A percentile compares a stretch with the other conserved stretches of the same genome.
These are phyloP conservation scores for Elasticomyces elasticus DNA, from an alignment of 495 filamentous ascomycete species.

Conservation along the genomic window DNA sequence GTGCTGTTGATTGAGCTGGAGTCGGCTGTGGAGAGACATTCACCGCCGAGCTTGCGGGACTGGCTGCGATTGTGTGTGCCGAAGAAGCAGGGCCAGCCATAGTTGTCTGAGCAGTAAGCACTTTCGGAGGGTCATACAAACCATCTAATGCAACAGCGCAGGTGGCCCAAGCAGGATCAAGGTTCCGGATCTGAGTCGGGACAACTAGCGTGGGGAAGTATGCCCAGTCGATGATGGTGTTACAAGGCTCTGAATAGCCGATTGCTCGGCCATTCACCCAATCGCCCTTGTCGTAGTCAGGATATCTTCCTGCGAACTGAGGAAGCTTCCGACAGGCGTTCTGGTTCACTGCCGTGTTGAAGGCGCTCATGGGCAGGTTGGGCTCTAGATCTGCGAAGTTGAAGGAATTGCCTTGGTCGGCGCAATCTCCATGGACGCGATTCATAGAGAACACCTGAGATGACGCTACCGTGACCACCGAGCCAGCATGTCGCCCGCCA, in stretches of 20 bases:
- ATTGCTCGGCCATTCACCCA: not conserved
- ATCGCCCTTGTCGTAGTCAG: not conserved
- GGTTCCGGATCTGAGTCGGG: conserved; percentile 1
- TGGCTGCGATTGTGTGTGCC: not conserved
- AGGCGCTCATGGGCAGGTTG: not conserved
- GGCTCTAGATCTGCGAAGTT: not conserved
- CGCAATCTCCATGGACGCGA: not conserved
- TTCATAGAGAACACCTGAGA: too few species aligned
- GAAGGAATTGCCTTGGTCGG: not conserved
- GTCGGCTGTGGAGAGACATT: not conserved
- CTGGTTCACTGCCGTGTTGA: not conserved
- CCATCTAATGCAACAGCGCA: conserved; percentile 2
- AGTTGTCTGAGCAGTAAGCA: conserved; percentile 1
- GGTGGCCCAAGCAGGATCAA: conserved; percentile 8
- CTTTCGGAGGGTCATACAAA: conserved; percentile 7
- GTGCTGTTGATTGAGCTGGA: too few species aligned
- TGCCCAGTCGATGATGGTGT: conserved; percentile 1
- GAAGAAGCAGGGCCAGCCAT: not conserved
- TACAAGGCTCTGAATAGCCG: not conserved
- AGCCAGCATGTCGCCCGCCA: too few species aligned
- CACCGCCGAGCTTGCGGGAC: not conserved
- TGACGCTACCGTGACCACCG: too few species aligned
- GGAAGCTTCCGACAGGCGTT: not conserved
- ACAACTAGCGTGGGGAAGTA: conserved; percentile 6
- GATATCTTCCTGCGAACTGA: not conserved